phyloP scores from a whole-genome alignment of 139 green algal genomes.

The Chlorella ohadii region DNA sequence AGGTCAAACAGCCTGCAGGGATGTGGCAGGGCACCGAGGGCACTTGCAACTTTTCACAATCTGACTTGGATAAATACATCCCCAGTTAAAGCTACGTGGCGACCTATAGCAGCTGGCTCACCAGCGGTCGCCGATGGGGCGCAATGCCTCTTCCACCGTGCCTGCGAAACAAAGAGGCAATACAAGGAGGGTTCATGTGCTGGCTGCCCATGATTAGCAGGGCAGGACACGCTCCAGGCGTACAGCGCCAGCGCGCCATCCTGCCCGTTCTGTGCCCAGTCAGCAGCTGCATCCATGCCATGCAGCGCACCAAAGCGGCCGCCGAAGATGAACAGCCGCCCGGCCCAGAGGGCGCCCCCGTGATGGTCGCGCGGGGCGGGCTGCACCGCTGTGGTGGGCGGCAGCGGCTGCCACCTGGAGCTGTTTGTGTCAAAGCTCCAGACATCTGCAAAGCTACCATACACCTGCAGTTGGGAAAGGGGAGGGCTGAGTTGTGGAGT shows the following conservation, averaged over 20 bases:
- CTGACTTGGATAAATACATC: no score
- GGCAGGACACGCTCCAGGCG: no score
- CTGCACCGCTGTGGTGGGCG: background rate
- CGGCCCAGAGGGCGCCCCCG: background rate
- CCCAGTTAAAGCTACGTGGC: no score
- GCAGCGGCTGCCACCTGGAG: slow-evolving; percentile 14
- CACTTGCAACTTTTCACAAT: no score
- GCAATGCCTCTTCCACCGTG: background rate
- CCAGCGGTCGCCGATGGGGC: slow-evolving; percentile 37
- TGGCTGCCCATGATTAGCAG: no score
- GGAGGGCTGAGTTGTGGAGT: no score
- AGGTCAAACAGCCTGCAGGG: slow-evolving; percentile 27
- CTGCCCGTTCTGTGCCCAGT: no score
- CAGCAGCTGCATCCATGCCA: background rate
- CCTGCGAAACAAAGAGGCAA: slow-evolving; percentile 11
- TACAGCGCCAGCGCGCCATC: no score
- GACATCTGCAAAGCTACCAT: slow-evolving; percentile 39
- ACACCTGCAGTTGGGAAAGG: slow-evolving; percentile 10
- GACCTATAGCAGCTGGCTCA: no score
- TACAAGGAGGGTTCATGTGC: no score
- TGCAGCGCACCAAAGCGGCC: background rate
- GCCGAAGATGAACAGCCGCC: slow-evolving; percentile 27
- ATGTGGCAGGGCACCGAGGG: no score
- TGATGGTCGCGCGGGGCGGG: slow-evolving; percentile 37
- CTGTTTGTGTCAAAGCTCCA: slow-evolving; percentile 16